Evolutionary conservation across 2,329 filamentous ascomycete species (phyloP), one percentile per base, ranked within the genome.

Genomic region (Diplodia sapinea): DNA sequence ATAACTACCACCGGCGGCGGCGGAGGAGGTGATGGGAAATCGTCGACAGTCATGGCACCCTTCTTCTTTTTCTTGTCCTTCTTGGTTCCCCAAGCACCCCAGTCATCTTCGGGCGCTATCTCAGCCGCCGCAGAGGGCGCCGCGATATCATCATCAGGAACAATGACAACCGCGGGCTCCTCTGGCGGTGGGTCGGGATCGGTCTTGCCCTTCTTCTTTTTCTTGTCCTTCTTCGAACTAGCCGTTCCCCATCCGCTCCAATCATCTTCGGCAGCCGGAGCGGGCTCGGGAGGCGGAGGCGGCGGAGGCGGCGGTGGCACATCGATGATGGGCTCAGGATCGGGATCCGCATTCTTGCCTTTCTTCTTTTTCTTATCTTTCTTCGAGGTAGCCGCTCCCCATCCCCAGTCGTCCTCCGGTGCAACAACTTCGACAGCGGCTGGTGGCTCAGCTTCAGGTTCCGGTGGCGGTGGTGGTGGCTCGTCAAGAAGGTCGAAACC

Each of bases 51-150:
- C 59, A 75, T 76, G 69, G 77, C 77, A 26, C 82, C 83, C 68
- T 80, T 81, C 75, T 86, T 85, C 73, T 81, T 79, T 54, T 79
- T 81, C 72, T 81, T 82, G 69, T 78, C 76, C 69, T 77, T 75
- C 56, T 70, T 69, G 13, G 36, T 31, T 5, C 64, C 52, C 57
- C 38, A 63, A 31, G 6, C 57, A 17, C 59, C 12, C 59, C 59
- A 63, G 1, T 51, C 67, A 17, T 55, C 64, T n/a, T 67, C 64
- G 5, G 43, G 23, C 4, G 33, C 43, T 6, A 49, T 36, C 4
- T 49, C 47, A 13, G 50, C 56, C 11, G 67, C 65, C 20, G 49
- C 63, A 26, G 63, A 49, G 8, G 57, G 57, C 23, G 40, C 40
- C 6, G 57, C 57, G 12, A 50, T 33, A 26, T 61, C 57, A 29